Conservation (phyloP, 2,329 filamentous ascomycete genomes). For the Pseudomassariella vexata region DNA sequence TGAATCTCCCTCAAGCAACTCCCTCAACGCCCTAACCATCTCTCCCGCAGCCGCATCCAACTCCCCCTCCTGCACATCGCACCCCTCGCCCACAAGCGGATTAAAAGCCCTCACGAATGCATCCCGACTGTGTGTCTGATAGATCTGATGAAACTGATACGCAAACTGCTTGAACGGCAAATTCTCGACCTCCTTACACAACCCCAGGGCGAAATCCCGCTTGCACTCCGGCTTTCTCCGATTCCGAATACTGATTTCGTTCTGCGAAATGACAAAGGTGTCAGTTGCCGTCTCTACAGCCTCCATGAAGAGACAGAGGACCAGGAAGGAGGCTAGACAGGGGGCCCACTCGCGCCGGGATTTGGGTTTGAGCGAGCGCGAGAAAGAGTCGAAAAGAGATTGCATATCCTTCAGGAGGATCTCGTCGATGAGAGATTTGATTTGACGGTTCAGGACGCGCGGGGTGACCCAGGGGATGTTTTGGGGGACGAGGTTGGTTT, state of each 20-base stretch:
- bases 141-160: constrained; percentile 55
- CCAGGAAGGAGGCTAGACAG: constrained; percentile 49
- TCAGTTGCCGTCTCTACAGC: constrained; percentile 48
- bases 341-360: constrained; percentile 49
- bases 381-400: constrained; percentile 46
- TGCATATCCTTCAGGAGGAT: constrained; percentile 46
- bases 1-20: constrained; percentile 34
- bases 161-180: constrained; percentile 56
- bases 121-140: constrained; percentile 50
- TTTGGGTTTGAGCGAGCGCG: constrained; percentile 48
- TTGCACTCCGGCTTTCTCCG: constrained; percentile 29
- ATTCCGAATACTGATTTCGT: constrained; percentile 40
- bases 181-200: constrained; percentile 48
- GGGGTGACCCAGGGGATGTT: constrained; percentile 41
- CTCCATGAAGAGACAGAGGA: constrained; percentile 55
- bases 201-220: constrained; percentile 37
- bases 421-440: constrained; percentile 53
- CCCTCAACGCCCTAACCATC: constrained; percentile 38
- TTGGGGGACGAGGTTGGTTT: constrained; percentile 37
- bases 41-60: constrained; percentile 39
- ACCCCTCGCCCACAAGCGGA: constrained; percentile 41
- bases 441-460: constrained; percentile 48
- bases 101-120: constrained; percentile 46
- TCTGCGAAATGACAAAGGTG: constrained; percentile 43
- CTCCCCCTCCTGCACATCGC: constrained; percentile 35